Percentiles rank a stretch among this genome's conserved stretches.
phyloP scores from a whole-genome alignment of 1,284 basidiomycete genomes.

The Rhodotorula sp. region DNA sequence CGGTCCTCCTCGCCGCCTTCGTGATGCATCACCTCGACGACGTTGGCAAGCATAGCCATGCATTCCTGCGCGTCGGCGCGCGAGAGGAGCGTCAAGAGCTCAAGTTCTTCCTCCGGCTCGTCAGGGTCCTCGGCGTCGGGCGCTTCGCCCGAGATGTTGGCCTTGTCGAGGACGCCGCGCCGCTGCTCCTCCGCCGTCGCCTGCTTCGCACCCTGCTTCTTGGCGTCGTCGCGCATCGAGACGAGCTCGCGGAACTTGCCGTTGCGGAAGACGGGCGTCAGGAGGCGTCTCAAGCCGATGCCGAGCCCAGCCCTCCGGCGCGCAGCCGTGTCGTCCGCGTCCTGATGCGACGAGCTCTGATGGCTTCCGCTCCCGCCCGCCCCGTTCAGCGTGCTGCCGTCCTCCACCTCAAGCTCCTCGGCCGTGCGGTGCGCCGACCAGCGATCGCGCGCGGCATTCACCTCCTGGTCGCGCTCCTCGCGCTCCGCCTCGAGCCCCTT shows the following conservation, averaged over 20 bases:
- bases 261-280: slow-evolving; percentile 24
- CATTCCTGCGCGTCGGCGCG: slow-evolving; percentile 11
- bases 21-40: background rate
- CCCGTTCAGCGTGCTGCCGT: background rate
- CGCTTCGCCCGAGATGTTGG: background rate
- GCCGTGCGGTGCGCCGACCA: background rate
- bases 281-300: slow-evolving; percentile 3
- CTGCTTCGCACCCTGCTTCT: background rate
- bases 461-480: background rate
- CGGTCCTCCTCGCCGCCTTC: background rate
- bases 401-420: background rate
- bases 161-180: background rate
- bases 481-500: background rate
- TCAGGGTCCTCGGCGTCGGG: background rate
- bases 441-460: background rate
- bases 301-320: background rate
- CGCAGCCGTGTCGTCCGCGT: too few species aligned
- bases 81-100: slow-evolving; percentile 7
- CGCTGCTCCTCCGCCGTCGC: background rate
- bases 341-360: background rate
- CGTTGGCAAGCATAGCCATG: slow-evolving; percentile 20
- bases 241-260: slow-evolving; percentile 14
- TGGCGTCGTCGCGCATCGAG: slow-evolving; percentile 11
- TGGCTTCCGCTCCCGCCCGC: background rate
- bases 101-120: slow-evolving; percentile 1